A percentile compares a stretch with the other conserved stretches of the same genome.
phyloP scores from a whole-genome alignment of 345 rosid species.

The Eucalyptus tenuipes region DNA sequence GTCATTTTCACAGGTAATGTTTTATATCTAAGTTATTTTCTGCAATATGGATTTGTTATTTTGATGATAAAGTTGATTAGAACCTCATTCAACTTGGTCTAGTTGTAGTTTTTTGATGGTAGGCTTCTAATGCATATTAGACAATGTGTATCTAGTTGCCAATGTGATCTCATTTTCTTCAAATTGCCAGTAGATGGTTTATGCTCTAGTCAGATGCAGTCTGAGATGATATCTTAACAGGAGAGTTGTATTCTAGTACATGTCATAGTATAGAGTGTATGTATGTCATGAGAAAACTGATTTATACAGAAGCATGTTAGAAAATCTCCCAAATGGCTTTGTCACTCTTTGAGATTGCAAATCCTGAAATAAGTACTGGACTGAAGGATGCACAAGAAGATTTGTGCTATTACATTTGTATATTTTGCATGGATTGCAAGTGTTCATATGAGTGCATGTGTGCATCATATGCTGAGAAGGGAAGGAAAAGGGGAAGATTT shows the following conservation, averaged over 20 bases:
- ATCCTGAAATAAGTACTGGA: not conserved
- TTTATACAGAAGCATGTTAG: not conserved
- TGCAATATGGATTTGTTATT: not conserved
- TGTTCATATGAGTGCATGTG: not conserved
- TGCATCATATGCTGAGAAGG: not conserved
- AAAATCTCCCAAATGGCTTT: not conserved
- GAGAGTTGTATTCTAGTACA: not conserved
- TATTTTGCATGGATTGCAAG: not conserved
- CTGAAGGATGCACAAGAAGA: not conserved
- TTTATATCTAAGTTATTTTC: not conserved
- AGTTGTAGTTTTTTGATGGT: not conserved
- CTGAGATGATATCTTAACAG: not conserved
- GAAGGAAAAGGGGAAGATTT: not conserved
- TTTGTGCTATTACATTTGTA: not conserved
- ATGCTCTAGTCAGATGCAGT: not conserved
- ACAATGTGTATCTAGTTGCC: not conserved
- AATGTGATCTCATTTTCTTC: not conserved
- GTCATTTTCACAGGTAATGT: conserved; percentile 45
- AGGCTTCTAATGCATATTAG: not conserved
- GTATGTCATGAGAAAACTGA: not conserved
- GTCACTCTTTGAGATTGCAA: not conserved
- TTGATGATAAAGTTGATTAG: not conserved
- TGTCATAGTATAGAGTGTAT: not conserved
- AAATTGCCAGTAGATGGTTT: not conserved
- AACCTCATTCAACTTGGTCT: not conserved